Conservation (phyloP, 2,329 filamentous ascomycete genomes). For the Aspergillus sp. region DNA sequence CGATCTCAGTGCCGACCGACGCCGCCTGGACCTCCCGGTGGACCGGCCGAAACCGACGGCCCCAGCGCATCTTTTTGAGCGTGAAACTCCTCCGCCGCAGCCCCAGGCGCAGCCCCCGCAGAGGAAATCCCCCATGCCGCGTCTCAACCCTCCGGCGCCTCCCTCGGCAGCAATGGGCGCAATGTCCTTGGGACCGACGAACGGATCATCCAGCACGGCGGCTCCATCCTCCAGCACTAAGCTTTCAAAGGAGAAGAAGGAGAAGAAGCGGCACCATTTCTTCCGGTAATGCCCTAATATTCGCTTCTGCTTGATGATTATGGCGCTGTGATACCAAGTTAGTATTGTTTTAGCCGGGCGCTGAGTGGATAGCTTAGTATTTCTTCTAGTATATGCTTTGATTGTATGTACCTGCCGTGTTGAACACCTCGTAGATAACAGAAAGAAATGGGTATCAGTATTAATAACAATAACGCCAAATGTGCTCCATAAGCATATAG, state of each 20-base stretch:
- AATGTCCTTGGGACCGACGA: constrained; percentile 33
- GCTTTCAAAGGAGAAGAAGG: constrained; percentile 43
- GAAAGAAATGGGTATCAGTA: too few species aligned
- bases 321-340: constrained; percentile 36
- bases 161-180: constrained; percentile 34
- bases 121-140: constrained; percentile 13
- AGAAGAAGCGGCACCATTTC: constrained; percentile 59
- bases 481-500: background rate
- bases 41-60: constrained; percentile 79
- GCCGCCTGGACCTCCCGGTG: constrained; percentile 74
- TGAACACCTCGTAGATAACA: background rate
- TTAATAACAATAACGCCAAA: background rate
- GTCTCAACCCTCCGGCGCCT: constrained; percentile 27
- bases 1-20: constrained; percentile 73
- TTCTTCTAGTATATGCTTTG: constrained; percentile 6
- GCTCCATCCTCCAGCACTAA: constrained; percentile 20
- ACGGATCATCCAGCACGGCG: constrained; percentile 5
- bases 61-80: constrained; percentile 82
- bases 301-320: constrained; percentile 13
- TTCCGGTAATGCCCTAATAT: constrained; percentile 39
- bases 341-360: constrained; percentile 13
- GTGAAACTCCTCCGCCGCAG: constrained; percentile 58
- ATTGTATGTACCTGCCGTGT: constrained; percentile 4
- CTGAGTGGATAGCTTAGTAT: background rate
- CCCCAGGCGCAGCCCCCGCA: constrained; percentile 23